Percentiles rank a stretch among this genome's conserved stretches.
phyloP scores from a whole-genome alignment of 805 yeast genomes.

The Kuraishia borneana region DNA sequence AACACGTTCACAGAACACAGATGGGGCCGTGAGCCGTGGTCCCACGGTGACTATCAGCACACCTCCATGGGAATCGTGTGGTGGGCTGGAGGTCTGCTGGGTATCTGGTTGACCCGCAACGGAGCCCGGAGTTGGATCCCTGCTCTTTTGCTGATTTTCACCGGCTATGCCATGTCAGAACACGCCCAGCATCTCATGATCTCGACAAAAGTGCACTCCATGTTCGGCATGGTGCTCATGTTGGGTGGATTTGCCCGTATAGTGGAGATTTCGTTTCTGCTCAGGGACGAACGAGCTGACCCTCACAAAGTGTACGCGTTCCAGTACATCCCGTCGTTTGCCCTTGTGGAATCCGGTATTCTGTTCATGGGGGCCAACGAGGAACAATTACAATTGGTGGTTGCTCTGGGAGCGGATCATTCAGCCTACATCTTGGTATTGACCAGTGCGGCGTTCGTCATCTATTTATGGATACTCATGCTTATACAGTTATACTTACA shows the following conservation, averaged over 20 bases:
- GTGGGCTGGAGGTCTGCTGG: conserved; percentile 91
- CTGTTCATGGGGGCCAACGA: conserved; percentile 90
- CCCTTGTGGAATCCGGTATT: conserved; percentile 67
- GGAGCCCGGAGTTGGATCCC: conserved; percentile 70
- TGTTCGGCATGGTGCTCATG: conserved; percentile 78
- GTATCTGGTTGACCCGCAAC: conserved; percentile 63
- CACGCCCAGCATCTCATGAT: conserved; percentile 69
- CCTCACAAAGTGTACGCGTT: conserved; percentile 44
- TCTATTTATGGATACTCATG: conserved; percentile 55
- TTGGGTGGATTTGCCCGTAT: conserved; percentile 68
- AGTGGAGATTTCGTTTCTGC: conserved; percentile 68
- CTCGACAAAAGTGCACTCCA: conserved; percentile 78
- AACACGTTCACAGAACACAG: conserved; percentile 95
- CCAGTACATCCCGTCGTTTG: conserved; percentile 81
- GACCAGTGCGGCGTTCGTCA: conserved; percentile 61
- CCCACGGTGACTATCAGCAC: conserved; percentile 89
- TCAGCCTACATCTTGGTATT: conserved; percentile 70
- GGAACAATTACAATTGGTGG: conserved; percentile 67
- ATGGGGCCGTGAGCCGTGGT: conserved; percentile 87
- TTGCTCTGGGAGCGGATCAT: conserved; percentile 72
- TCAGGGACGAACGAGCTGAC: conserved; percentile 41
- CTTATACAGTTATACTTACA: conserved; percentile 47
- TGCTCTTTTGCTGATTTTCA: conserved; percentile 67
- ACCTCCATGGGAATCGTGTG: conserved; percentile 94
- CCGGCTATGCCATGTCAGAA: conserved; percentile 93